These are phyloP conservation scores for Aeminium ludgeri DNA, from an alignment of 495 filamentous ascomycete genomes.

Conservation along the genomic window DNA sequence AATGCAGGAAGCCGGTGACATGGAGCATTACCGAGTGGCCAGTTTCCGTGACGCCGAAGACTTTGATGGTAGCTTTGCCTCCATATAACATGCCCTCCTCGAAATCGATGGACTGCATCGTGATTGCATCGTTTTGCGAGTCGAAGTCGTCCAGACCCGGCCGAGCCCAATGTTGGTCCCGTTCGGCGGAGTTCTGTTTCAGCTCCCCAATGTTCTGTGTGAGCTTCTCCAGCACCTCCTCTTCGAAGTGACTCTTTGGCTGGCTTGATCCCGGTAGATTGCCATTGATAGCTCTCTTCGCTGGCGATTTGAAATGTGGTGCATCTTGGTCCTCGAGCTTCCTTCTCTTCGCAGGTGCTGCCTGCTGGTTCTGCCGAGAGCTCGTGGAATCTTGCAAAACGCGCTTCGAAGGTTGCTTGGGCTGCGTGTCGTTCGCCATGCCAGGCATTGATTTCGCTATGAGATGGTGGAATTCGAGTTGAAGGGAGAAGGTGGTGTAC, in stretches of 20 bases:
- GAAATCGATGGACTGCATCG: conserved; percentile 89
- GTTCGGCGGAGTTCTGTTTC: conserved; percentile 72
- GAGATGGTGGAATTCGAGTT: no score
- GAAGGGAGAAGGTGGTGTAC: no score
- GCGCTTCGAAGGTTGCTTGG: conserved; percentile 37
- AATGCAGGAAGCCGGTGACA: conserved; percentile 90
- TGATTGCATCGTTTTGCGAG: conserved; percentile 50
- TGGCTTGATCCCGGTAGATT: conserved; percentile 54
- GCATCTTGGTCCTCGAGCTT: conserved; percentile 49
- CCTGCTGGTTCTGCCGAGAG: conserved; percentile 30
- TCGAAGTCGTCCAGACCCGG: conserved; percentile 60
- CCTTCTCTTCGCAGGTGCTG: conserved; percentile 55
- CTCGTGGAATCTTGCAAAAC: conserved; percentile 42
- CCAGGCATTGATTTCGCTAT: conserved; percentile 9
- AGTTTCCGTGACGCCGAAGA: conserved; percentile 96
- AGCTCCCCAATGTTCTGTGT: conserved; percentile 77
- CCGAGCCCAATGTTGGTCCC: conserved; percentile 84
- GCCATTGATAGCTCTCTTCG: conserved; percentile 37
- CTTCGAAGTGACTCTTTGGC: conserved; percentile 82
- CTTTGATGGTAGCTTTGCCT: conserved; percentile 57
- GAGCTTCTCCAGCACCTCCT: conserved; percentile 83
- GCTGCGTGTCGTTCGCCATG: conserved; percentile 7
- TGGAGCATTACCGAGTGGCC: conserved; percentile 92
- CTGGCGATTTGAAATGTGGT: conserved; percentile 40
- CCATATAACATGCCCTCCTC: conserved; percentile 69